Percentiles rank a stretch among this genome's conserved stretches.
Conservation (phyloP, 1,284 basidiomycete genomes). For the Marasmius fiardii region DNA sequence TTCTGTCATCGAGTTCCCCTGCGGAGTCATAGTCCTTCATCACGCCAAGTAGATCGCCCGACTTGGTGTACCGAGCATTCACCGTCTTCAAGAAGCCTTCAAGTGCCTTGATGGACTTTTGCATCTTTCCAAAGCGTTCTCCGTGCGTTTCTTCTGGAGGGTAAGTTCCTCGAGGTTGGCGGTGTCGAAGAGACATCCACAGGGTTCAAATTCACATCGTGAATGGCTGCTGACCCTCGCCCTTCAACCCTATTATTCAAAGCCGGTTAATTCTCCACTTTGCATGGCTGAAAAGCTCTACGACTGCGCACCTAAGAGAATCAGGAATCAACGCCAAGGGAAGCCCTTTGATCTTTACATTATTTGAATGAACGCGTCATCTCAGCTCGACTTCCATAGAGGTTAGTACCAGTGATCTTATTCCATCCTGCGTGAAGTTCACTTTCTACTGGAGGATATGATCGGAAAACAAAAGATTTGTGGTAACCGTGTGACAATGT, state of each 20-base stretch:
- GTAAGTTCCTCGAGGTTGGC: neutral
- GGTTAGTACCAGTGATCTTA: neutral
- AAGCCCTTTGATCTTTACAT: neutral
- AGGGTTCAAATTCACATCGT: slow-evolving; percentile 4
- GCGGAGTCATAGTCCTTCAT: slow-evolving; percentile 5
- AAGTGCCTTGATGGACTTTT: slow-evolving; percentile 5
- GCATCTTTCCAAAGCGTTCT: slow-evolving; percentile 4
- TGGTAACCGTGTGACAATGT: no score
- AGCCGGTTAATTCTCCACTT: neutral
- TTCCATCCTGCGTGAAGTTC: neutral
- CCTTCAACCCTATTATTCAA: slow-evolving; percentile 7
- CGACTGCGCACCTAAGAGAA: neutral
- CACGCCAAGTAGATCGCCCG: neutral
- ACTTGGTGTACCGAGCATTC: slow-evolving; percentile 2
- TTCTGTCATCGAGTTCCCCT: slow-evolving; percentile 1
- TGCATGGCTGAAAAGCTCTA: neutral
- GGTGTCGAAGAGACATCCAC: neutral
- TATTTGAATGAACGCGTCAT: neutral
- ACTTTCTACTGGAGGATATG: no score
- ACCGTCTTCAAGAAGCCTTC: slow-evolving; percentile 1
- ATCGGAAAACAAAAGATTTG: no score
- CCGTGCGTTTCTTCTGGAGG: neutral
- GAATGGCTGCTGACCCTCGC: slow-evolving; percentile 6
- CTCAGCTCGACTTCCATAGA: neutral
- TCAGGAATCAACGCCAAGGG: neutral